Conservation (phyloP, 208 protist genomes). For the Trypanosoma rangeli region DNA sequence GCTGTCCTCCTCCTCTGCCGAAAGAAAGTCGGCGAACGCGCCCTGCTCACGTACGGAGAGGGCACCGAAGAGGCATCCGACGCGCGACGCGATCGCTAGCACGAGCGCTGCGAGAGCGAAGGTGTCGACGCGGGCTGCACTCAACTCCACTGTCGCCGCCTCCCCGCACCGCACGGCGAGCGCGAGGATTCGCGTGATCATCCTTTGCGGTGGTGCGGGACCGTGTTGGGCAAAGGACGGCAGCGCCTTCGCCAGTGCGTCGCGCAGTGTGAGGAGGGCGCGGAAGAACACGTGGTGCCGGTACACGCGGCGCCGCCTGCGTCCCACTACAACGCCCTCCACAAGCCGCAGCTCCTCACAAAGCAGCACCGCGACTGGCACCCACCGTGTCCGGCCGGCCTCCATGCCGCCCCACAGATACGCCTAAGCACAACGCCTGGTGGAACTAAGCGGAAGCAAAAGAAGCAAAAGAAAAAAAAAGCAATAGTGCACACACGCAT, state of each 20-base stretch:
- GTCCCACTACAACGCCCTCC: conserved; percentile 9
- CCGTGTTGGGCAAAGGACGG: conserved; percentile 4
- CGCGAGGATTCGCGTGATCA: conserved; percentile 20
- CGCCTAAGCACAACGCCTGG: neutral
- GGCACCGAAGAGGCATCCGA: conserved; percentile 43
- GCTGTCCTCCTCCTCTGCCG: neutral
- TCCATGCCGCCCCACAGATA: neutral
- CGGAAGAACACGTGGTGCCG: conserved; percentile 58
- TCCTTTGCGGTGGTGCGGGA: neutral
- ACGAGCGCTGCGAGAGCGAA: conserved; percentile 40
- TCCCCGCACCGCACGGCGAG: conserved; percentile 32
- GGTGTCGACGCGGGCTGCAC: conserved; percentile 57
- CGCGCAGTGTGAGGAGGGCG: conserved; percentile 20
- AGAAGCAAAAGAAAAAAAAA: neutral
- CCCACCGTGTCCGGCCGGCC: neutral
- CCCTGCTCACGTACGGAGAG: neutral
- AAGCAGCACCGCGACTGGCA: conserved; percentile 14
- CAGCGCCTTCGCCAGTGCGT: conserved; percentile 3
- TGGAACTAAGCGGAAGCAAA: no score
- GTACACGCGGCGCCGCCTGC: conserved; percentile 37
- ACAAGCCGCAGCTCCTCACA: conserved; percentile 21
- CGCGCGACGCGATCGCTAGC: conserved; percentile 34
- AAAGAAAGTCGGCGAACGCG: conserved; percentile 1
- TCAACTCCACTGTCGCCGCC: conserved; percentile 47
- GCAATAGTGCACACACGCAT: no score